Base-by-base conservation (phyloP, 1,284 basidiomycete genomes). In the Spongispora temasekensis region DNA sequence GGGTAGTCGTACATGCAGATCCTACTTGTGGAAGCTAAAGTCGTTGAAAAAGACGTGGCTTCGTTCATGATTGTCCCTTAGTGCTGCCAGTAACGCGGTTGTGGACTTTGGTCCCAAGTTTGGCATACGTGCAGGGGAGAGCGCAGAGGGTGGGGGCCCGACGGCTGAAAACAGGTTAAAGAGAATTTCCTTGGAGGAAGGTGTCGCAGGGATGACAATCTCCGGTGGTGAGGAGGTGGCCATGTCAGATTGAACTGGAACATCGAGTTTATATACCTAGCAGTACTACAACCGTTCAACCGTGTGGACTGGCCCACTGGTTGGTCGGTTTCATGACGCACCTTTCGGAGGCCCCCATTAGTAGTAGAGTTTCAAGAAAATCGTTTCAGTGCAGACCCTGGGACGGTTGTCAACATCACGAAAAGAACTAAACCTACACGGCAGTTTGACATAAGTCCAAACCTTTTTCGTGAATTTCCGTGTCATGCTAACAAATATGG, bases 31-130 rank as follows among this genome's bases (percentile, higher is more conserved):
- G 65, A 84, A 88, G 2, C 79, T 77, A 58, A 71, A 75, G 23
- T 86, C 78, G 61, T 88, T 87, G 75, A 88, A 87, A 70, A 85
- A 89, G 37, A 82, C 77, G 66, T 89, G 86, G 75, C 81, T 82
- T 23, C 77, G 79, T 48, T 79, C 75, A 61, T 86, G 83, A 65
- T 90, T 86, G 56, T 86, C 79, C 61, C 79, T 81, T 55, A 89
- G 76, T 0, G 80, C 74, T 32, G 76, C 73, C 5, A 76, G 74
- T 5, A 87, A 69, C 2, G 76, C 72, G n/a, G 74, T 69, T 15
- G 79, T 79, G 0, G 86, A 83, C 46, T 80, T 77, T 21, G 78
- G 74, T 5, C 78, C 81, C 23, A 79, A 75, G 10, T 86, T 87
- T 42, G 85, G 80, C 61, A 77, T 75, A 54, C 75, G 72, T 15